These are phyloP conservation scores for Rickenella mellea DNA, from an alignment of 768 basidiomycete genomes.

Conservation along the genomic window DNA sequence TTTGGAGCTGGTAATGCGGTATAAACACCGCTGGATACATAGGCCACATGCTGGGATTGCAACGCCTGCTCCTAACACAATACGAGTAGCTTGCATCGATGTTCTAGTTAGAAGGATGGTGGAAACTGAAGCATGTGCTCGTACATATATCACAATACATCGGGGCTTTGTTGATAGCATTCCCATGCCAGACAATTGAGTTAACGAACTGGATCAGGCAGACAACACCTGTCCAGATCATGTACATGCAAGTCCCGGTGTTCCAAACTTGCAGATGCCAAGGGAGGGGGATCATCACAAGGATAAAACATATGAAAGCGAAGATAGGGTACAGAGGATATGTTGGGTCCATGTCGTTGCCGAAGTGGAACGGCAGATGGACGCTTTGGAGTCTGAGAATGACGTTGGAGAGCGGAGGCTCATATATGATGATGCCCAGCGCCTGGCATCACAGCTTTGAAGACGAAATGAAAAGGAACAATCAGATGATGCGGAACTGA, in stretches of 20 bases:
- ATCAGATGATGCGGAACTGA: no score
- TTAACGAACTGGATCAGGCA: conserved; percentile 13
- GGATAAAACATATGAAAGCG: conserved; percentile 27
- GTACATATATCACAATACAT: conserved; percentile 24
- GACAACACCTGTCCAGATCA: neutral
- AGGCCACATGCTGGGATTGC: conserved; percentile 45
- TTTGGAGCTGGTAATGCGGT: no score
- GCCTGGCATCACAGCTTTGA: no score
- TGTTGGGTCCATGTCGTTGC: conserved; percentile 11
- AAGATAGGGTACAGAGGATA: conserved; percentile 26
- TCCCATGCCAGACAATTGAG: conserved; percentile 23
- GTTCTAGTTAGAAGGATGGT: no score
- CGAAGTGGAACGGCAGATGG: no score
- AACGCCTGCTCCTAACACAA: conserved; percentile 33
- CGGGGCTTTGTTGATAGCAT: conserved; percentile 11
- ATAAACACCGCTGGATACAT: conserved; percentile 57
- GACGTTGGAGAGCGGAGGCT: no score
- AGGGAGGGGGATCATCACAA: conserved; percentile 34
- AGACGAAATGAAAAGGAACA: no score
- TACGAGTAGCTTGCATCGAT: conserved; percentile 35
- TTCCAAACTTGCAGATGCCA: conserved; percentile 29
- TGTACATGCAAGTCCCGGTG: neutral
- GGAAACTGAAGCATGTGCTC: no score
- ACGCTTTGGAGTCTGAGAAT: no score
- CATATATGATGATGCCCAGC: no score